phyloP scores from a whole-genome alignment of 352 stramenopile species.

The Pythium diclinum region DNA sequence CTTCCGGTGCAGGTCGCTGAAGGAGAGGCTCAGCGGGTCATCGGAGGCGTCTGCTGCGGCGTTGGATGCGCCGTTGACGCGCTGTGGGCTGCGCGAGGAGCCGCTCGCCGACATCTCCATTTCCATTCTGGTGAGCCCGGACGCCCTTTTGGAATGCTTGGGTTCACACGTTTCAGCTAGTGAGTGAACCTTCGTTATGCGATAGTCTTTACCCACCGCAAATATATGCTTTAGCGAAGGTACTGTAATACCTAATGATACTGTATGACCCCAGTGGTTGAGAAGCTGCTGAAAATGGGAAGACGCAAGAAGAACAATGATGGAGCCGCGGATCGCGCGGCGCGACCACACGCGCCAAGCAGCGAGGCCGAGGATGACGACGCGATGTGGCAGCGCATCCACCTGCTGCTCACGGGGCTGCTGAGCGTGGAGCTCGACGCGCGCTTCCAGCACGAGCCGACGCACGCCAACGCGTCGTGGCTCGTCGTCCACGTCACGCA shows the following conservation, averaged over 20 bases:
- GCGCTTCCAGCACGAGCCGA: slow-evolving; percentile 16
- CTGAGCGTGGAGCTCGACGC: slow-evolving; percentile 9
- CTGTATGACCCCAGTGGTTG: too few species aligned
- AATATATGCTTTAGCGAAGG: not conserved
- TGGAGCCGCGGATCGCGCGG: too few species aligned
- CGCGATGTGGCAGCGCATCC: slow-evolving; percentile 10
- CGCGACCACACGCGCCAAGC: not conserved
- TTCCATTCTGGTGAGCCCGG: not conserved
- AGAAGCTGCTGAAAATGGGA: not conserved
- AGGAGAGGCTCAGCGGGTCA: not conserved
- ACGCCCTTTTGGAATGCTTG: not conserved
- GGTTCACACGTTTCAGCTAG: not conserved
- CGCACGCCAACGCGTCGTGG: slow-evolving; percentile 16
- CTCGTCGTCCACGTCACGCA: slow-evolving; percentile 16
- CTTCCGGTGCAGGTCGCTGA: slow-evolving; percentile 10
- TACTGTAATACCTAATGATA: not conserved
- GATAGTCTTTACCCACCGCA: not conserved
- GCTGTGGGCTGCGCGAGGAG: not conserved
- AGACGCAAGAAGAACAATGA: not conserved
- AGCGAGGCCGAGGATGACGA: not conserved
- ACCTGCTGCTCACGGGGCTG: slow-evolving; percentile 7
- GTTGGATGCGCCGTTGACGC: not conserved
- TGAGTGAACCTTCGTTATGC: not conserved
- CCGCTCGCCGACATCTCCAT: not conserved
- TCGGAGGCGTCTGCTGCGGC: not conserved